phyloP scores from a whole-genome alignment of 2,329 filamentous ascomycete genomes.

The Ilyonectria robusta region DNA sequence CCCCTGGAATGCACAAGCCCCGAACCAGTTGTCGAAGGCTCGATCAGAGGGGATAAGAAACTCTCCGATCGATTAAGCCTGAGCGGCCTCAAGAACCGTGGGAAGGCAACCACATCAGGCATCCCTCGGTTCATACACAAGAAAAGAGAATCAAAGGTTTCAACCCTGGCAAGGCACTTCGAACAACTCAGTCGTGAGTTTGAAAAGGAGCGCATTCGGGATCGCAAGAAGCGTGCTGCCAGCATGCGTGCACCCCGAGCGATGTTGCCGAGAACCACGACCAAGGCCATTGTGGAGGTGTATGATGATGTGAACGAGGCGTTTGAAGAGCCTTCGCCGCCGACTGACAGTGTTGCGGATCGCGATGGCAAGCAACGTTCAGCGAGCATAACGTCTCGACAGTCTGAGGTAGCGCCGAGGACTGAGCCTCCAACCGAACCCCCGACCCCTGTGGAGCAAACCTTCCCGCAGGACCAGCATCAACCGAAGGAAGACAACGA shows the following conservation, averaged over 20 bases:
- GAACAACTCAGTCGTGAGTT: slow-evolving; percentile 97
- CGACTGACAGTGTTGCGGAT: slow-evolving; percentile 61
- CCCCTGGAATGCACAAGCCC: slow-evolving; percentile 38
- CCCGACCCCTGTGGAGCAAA: slow-evolving; percentile 43
- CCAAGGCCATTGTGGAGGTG: slow-evolving; percentile 96
- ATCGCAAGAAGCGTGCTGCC: slow-evolving; percentile 85
- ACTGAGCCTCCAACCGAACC: slow-evolving; percentile 38
- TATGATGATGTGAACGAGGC: slow-evolving; percentile 95
- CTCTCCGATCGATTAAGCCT: slow-evolving; percentile 81
- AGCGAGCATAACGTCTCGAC: slow-evolving; percentile 42
- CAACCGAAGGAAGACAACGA: slow-evolving; percentile 49
- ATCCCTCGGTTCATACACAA: slow-evolving; percentile 91
- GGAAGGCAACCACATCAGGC: slow-evolving; percentile 76
- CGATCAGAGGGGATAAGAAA: slow-evolving; percentile 77
- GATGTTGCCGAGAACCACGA: slow-evolving; percentile 87
- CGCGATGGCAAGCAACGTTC: slow-evolving; percentile 52
- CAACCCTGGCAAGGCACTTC: slow-evolving; percentile 93
- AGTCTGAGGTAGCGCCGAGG: slow-evolving; percentile 45
- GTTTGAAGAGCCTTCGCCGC: slow-evolving; percentile 79
- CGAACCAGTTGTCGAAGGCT: slow-evolving; percentile 53
- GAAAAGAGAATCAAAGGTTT: slow-evolving; percentile 83
- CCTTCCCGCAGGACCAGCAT: slow-evolving; percentile 42
- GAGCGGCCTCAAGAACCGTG: slow-evolving; percentile 71
- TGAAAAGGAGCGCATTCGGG: slow-evolving; percentile 91
- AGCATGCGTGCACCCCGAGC: slow-evolving; percentile 82